Base-by-base conservation (phyloP, 305 asterid species). In the Andrographis paniculata region DNA sequence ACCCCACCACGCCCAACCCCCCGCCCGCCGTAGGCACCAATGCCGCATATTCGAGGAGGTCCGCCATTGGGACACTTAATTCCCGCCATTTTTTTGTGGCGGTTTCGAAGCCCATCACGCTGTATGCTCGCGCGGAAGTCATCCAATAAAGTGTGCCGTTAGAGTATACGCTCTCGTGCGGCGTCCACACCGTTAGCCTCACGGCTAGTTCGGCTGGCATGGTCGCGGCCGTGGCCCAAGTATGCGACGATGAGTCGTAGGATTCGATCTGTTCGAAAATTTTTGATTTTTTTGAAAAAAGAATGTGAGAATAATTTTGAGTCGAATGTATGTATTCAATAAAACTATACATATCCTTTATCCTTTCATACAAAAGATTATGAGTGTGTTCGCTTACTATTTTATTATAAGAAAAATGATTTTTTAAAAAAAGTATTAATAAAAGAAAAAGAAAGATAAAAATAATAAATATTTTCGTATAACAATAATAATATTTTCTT, bases 141-240 rank as follows among this genome's bases (percentile, higher is more conserved):
- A 83, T 73, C 96, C 95, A 87, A 13, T 87, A 83, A 0, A 87
- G 63, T 14, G 61, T 16, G 16, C 95, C 93, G 5, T 66, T 45
- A 5, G 70, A 69, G 54, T 39, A 56, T 11, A 78, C 91, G 18
- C 95, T 64, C 40, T 80, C 87, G 17, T 65, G 72, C 1, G 93
- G 83, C 2, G 95, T 87, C 96, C 96, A 87, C 9, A 87, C 96
- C 0, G 93, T 87, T 19, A 80, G 67, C 69, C 96, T 76, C 52
- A 83, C 92, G 9, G 95, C 86, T 35, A 76, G 65, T 15, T 80
- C 91, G 18, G 70, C 57, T 9, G 89, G 93, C 76, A 80, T 74
- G 16, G 78, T 22, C 13, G 69, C 75, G 6, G 56, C 24, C 0
- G 55, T 11, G 38, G n/a, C 20, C 91, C 93, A 83, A 6, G 17